These are phyloP conservation scores for Talaromyces sp. DNA, from an alignment of 2,329 filamentous ascomycete species.

Conservation along the genomic window DNA sequence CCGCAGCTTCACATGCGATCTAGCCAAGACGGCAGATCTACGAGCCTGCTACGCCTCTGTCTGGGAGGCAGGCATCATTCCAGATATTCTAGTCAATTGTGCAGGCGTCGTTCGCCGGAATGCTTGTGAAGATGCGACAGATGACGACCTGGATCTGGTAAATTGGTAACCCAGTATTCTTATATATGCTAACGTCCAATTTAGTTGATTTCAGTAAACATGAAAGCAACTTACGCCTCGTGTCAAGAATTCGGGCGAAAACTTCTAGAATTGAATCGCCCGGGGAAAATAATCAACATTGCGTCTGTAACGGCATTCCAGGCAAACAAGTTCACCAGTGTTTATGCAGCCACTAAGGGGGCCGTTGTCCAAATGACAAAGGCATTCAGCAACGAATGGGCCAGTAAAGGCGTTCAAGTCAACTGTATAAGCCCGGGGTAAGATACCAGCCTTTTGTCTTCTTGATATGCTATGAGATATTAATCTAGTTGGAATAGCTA, in stretches of 20 bases:
- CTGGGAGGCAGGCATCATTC: neutral
- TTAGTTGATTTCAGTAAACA: neutral
- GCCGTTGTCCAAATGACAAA: neutral
- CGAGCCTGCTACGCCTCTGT: neutral
- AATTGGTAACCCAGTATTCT: too few relatives aligned
- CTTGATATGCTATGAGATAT: neutral
- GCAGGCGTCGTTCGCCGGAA: neutral
- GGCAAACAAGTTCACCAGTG: neutral
- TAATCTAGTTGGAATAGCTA: neutral
- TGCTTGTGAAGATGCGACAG: neutral
- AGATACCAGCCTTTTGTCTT: neutral
- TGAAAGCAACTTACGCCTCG: neutral
- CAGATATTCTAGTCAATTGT: neutral
- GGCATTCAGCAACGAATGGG: slow-evolving; percentile 1
- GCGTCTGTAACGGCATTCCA: neutral
- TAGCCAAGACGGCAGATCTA: neutral
- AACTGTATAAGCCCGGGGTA: neutral
- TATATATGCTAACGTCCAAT: neutral
- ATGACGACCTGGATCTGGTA: slow-evolving; percentile 1
- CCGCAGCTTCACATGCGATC: neutral
- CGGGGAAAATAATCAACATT: slow-evolving; percentile 2
- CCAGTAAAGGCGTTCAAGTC: neutral
- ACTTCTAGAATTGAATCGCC: neutral
- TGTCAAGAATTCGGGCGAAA: neutral
- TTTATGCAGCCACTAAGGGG: neutral